These are phyloP conservation scores for Cordyceps cicadae DNA, from an alignment of 2,329 filamentous ascomycete genomes.

Conservation along the genomic window DNA sequence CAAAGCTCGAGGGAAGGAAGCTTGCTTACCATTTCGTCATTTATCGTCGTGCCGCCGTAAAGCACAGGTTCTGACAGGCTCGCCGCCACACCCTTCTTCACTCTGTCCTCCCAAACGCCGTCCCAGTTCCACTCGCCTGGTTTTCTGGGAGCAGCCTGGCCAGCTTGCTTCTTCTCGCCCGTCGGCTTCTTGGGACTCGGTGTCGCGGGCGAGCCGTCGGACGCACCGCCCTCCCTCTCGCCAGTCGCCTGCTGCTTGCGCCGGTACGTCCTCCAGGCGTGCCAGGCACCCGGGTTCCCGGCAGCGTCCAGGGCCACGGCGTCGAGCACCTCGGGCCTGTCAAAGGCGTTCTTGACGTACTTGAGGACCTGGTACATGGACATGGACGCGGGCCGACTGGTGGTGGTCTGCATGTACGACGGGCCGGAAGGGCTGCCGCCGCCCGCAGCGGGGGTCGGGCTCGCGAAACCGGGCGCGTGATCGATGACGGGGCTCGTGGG, in stretches of 20 bases:
- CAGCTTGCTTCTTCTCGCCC: not conserved
- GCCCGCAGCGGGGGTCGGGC: not conserved
- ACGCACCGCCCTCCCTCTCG: not conserved
- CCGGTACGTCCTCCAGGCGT: conserved; percentile 77
- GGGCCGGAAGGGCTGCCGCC: not conserved
- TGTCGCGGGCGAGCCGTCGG: not conserved
- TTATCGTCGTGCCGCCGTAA: conserved; percentile 54
- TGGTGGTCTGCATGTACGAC: conserved; percentile 4
- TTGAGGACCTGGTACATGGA: conserved; percentile 62
- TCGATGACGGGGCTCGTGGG: not conserved
- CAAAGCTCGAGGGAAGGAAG: conserved; percentile 9
- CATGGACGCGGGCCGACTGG: conserved; percentile 14
- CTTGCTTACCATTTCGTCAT: conserved; percentile 67
- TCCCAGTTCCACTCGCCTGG: conserved; percentile 97
- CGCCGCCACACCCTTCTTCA: conserved; percentile 66
- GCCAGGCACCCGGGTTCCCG: conserved; percentile 86
- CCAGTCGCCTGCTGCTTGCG: conserved; percentile 23
- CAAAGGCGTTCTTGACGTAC: conserved; percentile 78
- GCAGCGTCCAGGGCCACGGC: conserved; percentile 71
- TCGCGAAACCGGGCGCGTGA: not conserved
- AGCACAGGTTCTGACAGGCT: conserved; percentile 74
- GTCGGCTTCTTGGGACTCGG: conserved; percentile 9
- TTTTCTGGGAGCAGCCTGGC: conserved; percentile 30
- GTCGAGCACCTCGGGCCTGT: conserved; percentile 68
- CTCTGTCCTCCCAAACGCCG: conserved; percentile 88